phyloP scores from a whole-genome alignment of 2,329 filamentous ascomycete species.

The Penicillium occitanis region DNA sequence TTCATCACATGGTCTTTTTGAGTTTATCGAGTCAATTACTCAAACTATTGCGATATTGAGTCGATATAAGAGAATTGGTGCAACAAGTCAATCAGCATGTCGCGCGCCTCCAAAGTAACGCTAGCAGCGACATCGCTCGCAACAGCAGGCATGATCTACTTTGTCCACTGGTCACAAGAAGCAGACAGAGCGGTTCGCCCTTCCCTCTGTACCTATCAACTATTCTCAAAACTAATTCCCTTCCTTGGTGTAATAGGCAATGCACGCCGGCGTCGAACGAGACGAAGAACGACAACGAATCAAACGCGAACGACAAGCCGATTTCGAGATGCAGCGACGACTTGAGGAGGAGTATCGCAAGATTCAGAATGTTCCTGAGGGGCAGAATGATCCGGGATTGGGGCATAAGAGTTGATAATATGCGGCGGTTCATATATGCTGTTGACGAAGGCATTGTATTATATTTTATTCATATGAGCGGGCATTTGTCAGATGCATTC shows the following conservation, averaged over 20 bases:
- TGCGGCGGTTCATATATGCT: not conserved
- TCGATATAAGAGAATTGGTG: too few relatives aligned
- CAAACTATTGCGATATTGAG: too few relatives aligned
- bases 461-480: not conserved
- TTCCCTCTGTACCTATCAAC: not conserved
- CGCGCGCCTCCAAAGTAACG: slow-evolving; percentile 82
- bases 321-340: slow-evolving; percentile 87
- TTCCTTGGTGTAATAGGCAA: slow-evolving; percentile 57
- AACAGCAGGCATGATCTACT: slow-evolving; percentile 71
- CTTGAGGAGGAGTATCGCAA: slow-evolving; percentile 90
- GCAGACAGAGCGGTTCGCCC: slow-evolving; percentile 72
- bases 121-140: slow-evolving; percentile 74
- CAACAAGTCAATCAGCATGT: slow-evolving; percentile 60
- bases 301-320: slow-evolving; percentile 85
- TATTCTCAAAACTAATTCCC: not conserved
- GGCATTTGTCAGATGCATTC: not conserved
- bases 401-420: slow-evolving; percentile 28
- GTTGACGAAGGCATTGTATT: not conserved
- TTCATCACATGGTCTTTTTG: not conserved
- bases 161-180: slow-evolving; percentile 88
- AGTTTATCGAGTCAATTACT: not conserved
- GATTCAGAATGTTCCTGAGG: slow-evolving; percentile 72
- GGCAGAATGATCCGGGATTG: slow-evolving; percentile 28
- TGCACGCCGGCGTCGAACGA: slow-evolving; percentile 91
- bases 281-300: slow-evolving; percentile 92